Conservation (phyloP, 1,284 basidiomycete species). For the Malassezia psittaci region DNA sequence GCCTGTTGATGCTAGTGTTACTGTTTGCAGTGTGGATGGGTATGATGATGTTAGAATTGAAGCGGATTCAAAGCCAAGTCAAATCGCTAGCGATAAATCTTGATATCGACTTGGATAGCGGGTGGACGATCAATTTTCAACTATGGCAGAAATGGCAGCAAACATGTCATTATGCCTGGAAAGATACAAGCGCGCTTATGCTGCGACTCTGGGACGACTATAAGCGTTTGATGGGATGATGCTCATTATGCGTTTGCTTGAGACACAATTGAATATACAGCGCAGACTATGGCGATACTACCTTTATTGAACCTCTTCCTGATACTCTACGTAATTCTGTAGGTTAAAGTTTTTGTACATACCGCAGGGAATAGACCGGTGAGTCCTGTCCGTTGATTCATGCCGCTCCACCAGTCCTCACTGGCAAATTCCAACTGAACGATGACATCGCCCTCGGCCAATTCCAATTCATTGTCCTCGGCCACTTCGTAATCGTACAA, state of each 20-base stretch:
- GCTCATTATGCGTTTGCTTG: too few relatives aligned
- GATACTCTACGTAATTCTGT: conserved; percentile 31
- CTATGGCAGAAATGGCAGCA: not conserved
- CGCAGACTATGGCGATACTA: too few relatives aligned
- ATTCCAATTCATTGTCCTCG: conserved; percentile 43
- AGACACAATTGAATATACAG: too few relatives aligned
- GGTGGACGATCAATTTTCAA: not conserved
- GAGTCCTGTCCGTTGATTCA: conserved; percentile 42
- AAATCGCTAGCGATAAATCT: conserved; percentile 13
- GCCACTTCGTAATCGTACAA: conserved; percentile 46
- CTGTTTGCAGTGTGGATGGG: not conserved
- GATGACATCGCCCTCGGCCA: conserved; percentile 41
- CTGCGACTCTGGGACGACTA: too few relatives aligned
- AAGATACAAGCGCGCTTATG: not conserved
- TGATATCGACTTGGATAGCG: conserved; percentile 13
- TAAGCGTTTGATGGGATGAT: too few relatives aligned
- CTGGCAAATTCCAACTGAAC: conserved; percentile 42
- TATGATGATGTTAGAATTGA: not conserved
- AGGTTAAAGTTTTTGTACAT: not conserved
- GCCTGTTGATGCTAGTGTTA: too few relatives aligned
- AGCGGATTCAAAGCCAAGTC: not conserved
- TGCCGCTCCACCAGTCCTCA: conserved; percentile 47
- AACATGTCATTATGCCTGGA: not conserved
- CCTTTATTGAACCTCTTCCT: conserved; percentile 7
- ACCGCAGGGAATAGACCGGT: conserved; percentile 53